phyloP scores from a whole-genome alignment of 371 early-diverging fungal genomes.

The Apophysomyces sp. region DNA sequence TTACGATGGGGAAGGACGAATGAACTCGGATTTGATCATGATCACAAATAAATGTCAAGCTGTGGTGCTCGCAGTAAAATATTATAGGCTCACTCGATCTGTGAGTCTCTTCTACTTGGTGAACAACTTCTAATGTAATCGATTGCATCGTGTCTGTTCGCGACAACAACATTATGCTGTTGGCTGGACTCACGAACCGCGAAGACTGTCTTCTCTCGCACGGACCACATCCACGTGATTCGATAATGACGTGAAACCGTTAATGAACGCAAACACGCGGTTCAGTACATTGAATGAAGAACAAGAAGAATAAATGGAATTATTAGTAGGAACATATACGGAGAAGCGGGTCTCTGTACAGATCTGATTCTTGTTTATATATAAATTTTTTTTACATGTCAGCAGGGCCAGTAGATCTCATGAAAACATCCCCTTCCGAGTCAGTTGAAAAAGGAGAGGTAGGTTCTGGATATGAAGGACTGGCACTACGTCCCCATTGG shows the following conservation, averaged over 20 bases:
- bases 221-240: no score
- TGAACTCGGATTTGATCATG: background rate
- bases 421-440: background rate
- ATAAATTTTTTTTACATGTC: background rate
- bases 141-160: background rate
- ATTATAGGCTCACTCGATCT: background rate
- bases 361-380: background rate
- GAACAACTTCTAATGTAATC: background rate
- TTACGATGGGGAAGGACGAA: background rate
- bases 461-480: conserved; percentile 2
- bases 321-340: background rate
- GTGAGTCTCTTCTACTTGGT: background rate
- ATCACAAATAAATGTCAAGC: background rate
- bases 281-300: no score
- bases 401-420: background rate
- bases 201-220: no score
- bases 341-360: background rate
- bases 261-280: no score
- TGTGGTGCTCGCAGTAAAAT: background rate
- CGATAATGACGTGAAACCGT: no score
- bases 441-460: background rate
- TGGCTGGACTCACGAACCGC: no score
- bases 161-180: background rate
- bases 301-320: background rate
- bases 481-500: background rate